Base-by-base conservation (phyloP, 164 flowering plant genomes). In the Liriodendron chinense region DNA sequence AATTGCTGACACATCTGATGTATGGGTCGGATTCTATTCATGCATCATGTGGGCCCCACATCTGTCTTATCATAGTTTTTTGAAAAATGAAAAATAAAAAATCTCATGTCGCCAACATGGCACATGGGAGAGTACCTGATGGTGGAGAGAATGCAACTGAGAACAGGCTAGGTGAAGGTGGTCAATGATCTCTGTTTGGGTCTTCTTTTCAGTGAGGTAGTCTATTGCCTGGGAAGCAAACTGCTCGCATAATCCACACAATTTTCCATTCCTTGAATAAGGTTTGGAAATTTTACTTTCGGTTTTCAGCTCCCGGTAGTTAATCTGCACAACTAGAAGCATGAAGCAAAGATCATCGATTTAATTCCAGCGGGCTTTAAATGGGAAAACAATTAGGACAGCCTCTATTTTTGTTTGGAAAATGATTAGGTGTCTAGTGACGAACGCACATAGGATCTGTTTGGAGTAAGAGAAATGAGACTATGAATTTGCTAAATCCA, bases 181-280 rank as follows among this genome's bases (percentile, higher is more conserved):
- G 25, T 73, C 83, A 62, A 88, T 73, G 75, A 96, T 82, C 78
- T 88, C 90, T n/a, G 80, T 75, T 72, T 92, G 97, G 64, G 96
- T 96, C 77, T 86, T 85, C 80, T 93, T 86, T 48, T 86, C 82
- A 47, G 64, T 65, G 50, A 96, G 84, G 83, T 88, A 92, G 22
- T 71, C 73, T 71, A 88, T 74, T 74, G 96, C 95, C 76, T 86
- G 76, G 57, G 86, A n/a, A 76, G 86, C 57, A 74, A 80, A 86
- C 65, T 88, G 83, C 82, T 93, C 91, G 78, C 99, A 96, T 67
- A 89, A 62, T 28, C 86, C 75, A 83, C 98, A 96, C 8, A 91
- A 73, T 7, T 82, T 77, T 5, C 82, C 78, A 68, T 87, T 83
- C 47, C 77, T 76, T 66, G 67, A 73, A 74, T 76, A 67, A 34